phyloP scores from a whole-genome alignment of 805 yeast genomes.

The Isabelozyma heimii region DNA sequence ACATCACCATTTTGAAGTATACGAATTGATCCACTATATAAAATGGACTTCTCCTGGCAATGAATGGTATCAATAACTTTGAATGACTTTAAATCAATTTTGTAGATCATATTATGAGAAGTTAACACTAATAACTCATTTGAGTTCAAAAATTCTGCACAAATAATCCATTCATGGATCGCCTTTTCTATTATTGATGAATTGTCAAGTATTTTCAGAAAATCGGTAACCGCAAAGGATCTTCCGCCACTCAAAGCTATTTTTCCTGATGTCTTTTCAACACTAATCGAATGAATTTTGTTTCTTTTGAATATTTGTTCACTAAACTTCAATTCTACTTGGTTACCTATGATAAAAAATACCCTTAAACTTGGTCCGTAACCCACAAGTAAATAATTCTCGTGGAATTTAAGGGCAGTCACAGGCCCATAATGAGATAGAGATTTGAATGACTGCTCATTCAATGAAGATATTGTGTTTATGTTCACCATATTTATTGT shows the following conservation, averaged over 20 bases:
- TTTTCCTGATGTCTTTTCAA: slow-evolving; percentile 24
- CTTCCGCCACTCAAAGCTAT: slow-evolving; percentile 66
- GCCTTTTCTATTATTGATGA: slow-evolving; percentile 39
- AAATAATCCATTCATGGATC: slow-evolving; percentile 77
- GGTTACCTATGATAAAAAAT: slow-evolving; percentile 38
- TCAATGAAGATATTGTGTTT: slow-evolving; percentile 12
- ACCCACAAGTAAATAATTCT: slow-evolving; percentile 50
- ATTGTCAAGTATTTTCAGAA: slow-evolving; percentile 24
- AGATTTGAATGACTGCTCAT: slow-evolving; percentile 14
- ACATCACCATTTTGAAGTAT: slow-evolving; percentile 41
- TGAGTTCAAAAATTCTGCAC: slow-evolving; percentile 48
- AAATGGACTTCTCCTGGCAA: slow-evolving; percentile 72
- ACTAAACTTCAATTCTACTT: slow-evolving; percentile 31
- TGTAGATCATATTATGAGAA: slow-evolving; percentile 69
- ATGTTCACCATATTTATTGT: neutral
- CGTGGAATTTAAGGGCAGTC: slow-evolving; percentile 53
- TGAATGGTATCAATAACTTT: slow-evolving; percentile 30
- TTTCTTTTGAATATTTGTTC: slow-evolving; percentile 60
- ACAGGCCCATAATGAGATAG: slow-evolving; percentile 63
- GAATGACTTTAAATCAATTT: slow-evolving; percentile 28
- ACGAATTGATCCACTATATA: slow-evolving; percentile 81
- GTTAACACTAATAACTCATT: slow-evolving; percentile 53
- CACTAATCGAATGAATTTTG: slow-evolving; percentile 76
- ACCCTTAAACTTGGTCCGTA: slow-evolving; percentile 67
- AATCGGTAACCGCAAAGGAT: slow-evolving; percentile 49